phyloP scores from a whole-genome alignment of 306 rosid species.

The Astragalus glycyphyllos region DNA sequence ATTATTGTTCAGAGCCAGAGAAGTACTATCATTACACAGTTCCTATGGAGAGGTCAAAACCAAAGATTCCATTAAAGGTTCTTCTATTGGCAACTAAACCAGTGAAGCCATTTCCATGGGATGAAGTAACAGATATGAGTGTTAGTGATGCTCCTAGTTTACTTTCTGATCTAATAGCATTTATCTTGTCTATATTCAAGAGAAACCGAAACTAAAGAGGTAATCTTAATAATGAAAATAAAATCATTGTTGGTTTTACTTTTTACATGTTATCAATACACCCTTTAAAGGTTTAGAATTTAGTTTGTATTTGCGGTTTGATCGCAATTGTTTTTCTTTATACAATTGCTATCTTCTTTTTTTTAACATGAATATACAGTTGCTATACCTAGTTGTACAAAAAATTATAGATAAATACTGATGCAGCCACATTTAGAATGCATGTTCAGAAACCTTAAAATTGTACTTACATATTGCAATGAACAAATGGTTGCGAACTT shows the following conservation, averaged over 20 bases:
- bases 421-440: too few species aligned
- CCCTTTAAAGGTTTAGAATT: too few species aligned
- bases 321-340: too few species aligned
- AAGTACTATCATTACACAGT: slow-evolving; percentile 54
- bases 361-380: too few species aligned
- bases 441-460: too few species aligned
- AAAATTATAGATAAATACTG: too few species aligned
- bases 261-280: too few species aligned
- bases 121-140: slow-evolving; percentile 54
- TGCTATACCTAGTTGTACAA: too few species aligned
- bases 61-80: slow-evolving; percentile 50
- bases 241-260: background rate
- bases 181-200: slow-evolving; percentile 13
- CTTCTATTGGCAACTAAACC: slow-evolving; percentile 61
- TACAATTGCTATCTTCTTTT: too few species aligned
- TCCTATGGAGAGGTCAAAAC: slow-evolving; percentile 61
- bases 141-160: slow-evolving; percentile 1
- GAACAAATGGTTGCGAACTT: too few species aligned
- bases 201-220: slow-evolving; percentile 3
- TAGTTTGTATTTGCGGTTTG: too few species aligned
- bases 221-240: background rate
- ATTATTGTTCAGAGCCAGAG: slow-evolving; percentile 62
- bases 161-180: slow-evolving; percentile 24
- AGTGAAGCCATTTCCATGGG: slow-evolving; percentile 64
- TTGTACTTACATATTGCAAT: too few species aligned